A percentile compares a stretch with the other conserved stretches of the same genome.
Conservation (phyloP, 495 filamentous ascomycete species). For the Penicillium angulare region DNA sequence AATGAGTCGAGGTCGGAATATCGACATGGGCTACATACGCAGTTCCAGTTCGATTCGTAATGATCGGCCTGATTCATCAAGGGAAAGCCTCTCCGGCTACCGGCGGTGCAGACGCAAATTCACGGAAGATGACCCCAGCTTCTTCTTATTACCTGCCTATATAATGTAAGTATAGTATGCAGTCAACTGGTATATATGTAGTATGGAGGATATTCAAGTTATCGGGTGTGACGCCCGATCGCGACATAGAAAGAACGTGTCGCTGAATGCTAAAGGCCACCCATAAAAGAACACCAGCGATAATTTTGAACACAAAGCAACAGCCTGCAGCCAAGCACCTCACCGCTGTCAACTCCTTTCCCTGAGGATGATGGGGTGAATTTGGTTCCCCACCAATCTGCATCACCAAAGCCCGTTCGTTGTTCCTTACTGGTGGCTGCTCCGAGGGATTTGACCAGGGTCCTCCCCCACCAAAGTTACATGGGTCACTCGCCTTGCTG, state of each 20-base stretch:
- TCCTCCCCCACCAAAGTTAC: neutral
- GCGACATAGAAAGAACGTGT: too few species aligned
- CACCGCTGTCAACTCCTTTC: conserved; percentile 21
- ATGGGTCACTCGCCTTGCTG: conserved; percentile 20
- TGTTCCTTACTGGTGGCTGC: neutral
- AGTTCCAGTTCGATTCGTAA: conserved; percentile 19
- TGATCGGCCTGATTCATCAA: conserved; percentile 11
- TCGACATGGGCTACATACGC: conserved; percentile 27
- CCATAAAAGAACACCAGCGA: too few species aligned
- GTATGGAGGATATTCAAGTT: too few species aligned
- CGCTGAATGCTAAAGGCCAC: neutral
- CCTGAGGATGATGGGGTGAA: neutral
- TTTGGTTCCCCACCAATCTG: neutral
- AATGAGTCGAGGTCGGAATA: conserved; percentile 22
- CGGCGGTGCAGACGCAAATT: conserved; percentile 27
- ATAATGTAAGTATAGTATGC: neutral
- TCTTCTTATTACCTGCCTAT: neutral
- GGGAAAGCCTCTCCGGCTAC: conserved; percentile 15
- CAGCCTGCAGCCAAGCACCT: conserved; percentile 25
- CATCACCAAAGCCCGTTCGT: neutral
- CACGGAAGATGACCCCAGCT: neutral
- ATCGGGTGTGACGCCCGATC: too few species aligned
- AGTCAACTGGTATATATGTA: neutral
- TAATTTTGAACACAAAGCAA: conserved; percentile 7
- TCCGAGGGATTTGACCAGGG: neutral